Evolutionary conservation across 805 yeast genomes (phyloP).

Genomic region (Zygosaccharomyces bisporus): DNA sequence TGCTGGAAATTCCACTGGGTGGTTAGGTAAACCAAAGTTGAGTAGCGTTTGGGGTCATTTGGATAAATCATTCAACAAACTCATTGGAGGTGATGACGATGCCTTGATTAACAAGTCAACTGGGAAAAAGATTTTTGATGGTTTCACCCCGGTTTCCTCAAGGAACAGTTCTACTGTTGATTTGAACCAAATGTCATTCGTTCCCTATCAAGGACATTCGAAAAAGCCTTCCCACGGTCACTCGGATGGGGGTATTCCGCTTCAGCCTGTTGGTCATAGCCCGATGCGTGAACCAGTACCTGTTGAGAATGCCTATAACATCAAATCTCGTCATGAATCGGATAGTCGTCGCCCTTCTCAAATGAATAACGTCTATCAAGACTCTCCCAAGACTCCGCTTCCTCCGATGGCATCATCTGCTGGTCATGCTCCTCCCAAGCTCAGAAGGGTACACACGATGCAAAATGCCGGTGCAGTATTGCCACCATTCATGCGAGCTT

Average conservation of each 20-base stretch:
- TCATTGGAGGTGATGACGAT: conserved; percentile 82
- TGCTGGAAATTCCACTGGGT: conserved; percentile 52
- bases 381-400: conserved; percentile 18
- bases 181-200: conserved; percentile 26
- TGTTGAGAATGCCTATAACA: neutral
- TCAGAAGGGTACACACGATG: conserved; percentile 17
- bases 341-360: conserved; percentile 10
- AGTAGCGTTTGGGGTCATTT: conserved; percentile 87
- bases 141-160: conserved; percentile 66
- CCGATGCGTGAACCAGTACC: conserved; percentile 5
- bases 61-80: conserved; percentile 72
- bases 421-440: conserved; percentile 3
- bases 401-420: conserved; percentile 2
- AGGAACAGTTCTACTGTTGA: conserved; percentile 47
- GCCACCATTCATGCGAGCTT: conserved; percentile 1
- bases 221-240: conserved; percentile 9
- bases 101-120: conserved; percentile 37
- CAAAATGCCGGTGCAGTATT: conserved; percentile 5
- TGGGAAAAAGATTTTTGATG: conserved; percentile 59
- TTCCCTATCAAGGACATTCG: conserved; percentile 19
- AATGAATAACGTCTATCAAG: conserved; percentile 16
- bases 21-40: conserved; percentile 76
- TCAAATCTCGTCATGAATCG: conserved; percentile 6
- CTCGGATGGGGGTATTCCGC: conserved; percentile 3
- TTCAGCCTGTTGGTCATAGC: conserved; percentile 5